Conservation (phyloP, 805 yeast species). For the Nakazawaea wickerhamii region DNA sequence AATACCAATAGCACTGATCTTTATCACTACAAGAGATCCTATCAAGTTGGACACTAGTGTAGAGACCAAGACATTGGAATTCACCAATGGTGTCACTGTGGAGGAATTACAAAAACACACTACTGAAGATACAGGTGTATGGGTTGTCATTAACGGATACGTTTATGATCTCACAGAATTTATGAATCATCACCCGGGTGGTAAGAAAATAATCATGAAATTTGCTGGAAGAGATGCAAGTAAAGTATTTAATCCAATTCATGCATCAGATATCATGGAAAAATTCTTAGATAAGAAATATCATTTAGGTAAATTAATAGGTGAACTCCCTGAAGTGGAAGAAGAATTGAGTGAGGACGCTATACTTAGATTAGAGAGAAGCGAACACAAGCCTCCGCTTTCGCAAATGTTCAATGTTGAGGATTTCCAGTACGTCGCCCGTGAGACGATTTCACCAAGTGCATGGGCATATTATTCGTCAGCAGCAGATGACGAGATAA, state of each 20-base stretch:
- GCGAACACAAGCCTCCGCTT: constrained; percentile 60
- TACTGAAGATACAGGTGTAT: constrained; percentile 37
- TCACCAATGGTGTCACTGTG: constrained; percentile 20
- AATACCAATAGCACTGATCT: not conserved
- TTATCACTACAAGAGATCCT: not conserved
- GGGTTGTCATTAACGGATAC: constrained; percentile 42
- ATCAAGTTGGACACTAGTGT: constrained; percentile 35
- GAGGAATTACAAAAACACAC: constrained; percentile 39
- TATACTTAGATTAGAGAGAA: constrained; percentile 33
- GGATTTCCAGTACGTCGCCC: constrained; percentile 86
- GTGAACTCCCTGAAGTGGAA: constrained; percentile 27
- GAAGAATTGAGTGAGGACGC: constrained; percentile 35
- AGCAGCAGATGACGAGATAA: constrained; percentile 89
- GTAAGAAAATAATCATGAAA: constrained; percentile 23
- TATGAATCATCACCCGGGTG: constrained; percentile 31
- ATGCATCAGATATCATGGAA: constrained; percentile 80
- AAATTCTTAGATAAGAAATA: constrained; percentile 54
- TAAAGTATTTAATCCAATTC: constrained; percentile 81
- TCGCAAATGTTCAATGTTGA: constrained; percentile 66
- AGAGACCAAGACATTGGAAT: constrained; percentile 19
- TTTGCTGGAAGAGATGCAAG: constrained; percentile 70
- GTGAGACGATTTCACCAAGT: constrained; percentile 63
- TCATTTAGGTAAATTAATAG: constrained; percentile 46
- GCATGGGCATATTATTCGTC: constrained; percentile 95
- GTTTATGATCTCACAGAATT: constrained; percentile 41